Evolutionary conservation across 495 filamentous ascomycete genomes (phyloP).

Genomic region (Acidomyces sp.): DNA sequence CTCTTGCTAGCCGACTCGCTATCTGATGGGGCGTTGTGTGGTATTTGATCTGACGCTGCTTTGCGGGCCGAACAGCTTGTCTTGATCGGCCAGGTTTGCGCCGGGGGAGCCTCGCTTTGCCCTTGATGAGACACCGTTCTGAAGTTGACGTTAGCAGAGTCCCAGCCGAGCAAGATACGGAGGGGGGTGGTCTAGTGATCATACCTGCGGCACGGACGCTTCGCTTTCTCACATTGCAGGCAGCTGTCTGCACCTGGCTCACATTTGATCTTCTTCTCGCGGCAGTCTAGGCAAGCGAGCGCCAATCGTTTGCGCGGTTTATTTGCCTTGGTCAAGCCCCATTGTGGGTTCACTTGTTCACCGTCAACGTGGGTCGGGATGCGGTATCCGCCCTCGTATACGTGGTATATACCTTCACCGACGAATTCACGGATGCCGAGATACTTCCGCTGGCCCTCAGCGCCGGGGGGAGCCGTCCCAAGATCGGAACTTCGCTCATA

Average conservation of each 20-base stretch:
- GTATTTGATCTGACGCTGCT: constrained; percentile 9
- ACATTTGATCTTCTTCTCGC: constrained; percentile 95
- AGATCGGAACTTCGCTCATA: not conserved
- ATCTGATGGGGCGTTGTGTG: not conserved
- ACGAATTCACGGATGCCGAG: constrained; percentile 39
- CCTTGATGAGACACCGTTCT: too few relatives aligned
- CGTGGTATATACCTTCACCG: constrained; percentile 70
- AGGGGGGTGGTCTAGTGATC: too few relatives aligned
- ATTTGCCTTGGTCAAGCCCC: constrained; percentile 86
- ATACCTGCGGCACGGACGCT: constrained; percentile 74
- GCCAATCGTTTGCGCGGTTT: constrained; percentile 81
- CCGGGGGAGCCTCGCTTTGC: too few relatives aligned
- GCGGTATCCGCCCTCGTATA: constrained; percentile 76
- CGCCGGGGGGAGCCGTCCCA: not conserved
- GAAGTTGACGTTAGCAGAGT: too few relatives aligned
- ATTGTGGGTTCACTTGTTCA: constrained; percentile 74
- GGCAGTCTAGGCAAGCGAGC: constrained; percentile 78
- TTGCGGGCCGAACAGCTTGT: constrained; percentile 5
- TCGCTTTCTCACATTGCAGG: constrained; percentile 81
- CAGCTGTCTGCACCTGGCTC: constrained; percentile 77
- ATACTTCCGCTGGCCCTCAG: constrained; percentile 15
- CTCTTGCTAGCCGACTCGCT: constrained; percentile 11
- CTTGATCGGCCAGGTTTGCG: too few relatives aligned
- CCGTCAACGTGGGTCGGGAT: constrained; percentile 78
- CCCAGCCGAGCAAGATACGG: too few relatives aligned